A percentile compares a stretch with the other conserved stretches of the same genome.
Evolutionary conservation across 345 rosid genomes (phyloP).

Genomic region (Cardamine chenopodiifolia): DNA sequence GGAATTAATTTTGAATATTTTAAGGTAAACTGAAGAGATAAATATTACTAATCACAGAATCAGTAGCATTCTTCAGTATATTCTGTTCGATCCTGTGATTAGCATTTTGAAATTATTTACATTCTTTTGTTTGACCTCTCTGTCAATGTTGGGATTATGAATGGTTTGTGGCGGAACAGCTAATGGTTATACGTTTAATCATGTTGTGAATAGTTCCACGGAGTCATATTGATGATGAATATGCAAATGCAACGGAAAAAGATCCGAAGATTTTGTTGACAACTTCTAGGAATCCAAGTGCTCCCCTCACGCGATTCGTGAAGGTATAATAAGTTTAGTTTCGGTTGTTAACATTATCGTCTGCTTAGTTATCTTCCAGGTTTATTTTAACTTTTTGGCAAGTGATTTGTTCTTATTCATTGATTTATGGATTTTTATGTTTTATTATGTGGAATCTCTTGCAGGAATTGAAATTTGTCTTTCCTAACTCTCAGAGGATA

Average conservation of each 20-base stretch:
- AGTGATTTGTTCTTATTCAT: not conserved
- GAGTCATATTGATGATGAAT: constrained; percentile 87
- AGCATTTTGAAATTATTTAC: not conserved
- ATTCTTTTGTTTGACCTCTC: not conserved
- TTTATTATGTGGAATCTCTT: constrained; percentile 15
- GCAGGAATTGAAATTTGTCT: constrained; percentile 82
- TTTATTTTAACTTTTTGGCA: not conserved
- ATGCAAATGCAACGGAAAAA: constrained; percentile 65
- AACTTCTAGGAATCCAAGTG: constrained; percentile 87
- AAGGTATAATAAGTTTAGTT: constrained; percentile 53
- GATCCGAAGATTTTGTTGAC: constrained; percentile 87
- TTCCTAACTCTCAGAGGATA: constrained; percentile 77
- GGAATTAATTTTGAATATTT: not conserved
- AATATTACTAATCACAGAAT: not conserved
- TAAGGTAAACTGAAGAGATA: not conserved
- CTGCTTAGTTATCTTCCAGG: not conserved
- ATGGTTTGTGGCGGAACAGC: not conserved
- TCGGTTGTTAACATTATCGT: not conserved
- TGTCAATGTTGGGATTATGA: not conserved
- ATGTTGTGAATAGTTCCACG: constrained; percentile 57
- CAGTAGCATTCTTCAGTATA: not conserved
- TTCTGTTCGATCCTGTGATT: not conserved
- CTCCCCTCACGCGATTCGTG: constrained; percentile 72
- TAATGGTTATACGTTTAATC: constrained; percentile 12
- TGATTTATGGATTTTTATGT: constrained; percentile 8